A percentile compares a stretch with the other conserved stretches of the same genome.
Evolutionary conservation across 164 flowering plant genomes (phyloP).

Genomic region (Vitis riparia): DNA sequence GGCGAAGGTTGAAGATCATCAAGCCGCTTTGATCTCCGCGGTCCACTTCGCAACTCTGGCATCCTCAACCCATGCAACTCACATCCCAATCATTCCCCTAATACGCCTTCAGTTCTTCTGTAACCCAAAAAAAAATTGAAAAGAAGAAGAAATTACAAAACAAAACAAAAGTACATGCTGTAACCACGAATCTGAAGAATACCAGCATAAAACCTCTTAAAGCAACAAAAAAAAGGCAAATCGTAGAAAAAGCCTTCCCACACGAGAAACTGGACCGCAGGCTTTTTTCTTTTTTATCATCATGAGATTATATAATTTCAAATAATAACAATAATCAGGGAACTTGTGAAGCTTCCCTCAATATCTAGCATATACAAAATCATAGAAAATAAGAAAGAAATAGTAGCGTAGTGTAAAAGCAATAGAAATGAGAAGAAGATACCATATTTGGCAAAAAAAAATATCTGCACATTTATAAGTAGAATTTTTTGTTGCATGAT

Average conservation of each 20-base stretch:
- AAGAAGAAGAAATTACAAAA: not conserved
- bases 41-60: slow-evolving; percentile 96
- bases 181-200: not conserved
- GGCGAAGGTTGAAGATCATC: slow-evolving; percentile 74
- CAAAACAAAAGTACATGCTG: slow-evolving; percentile 4
- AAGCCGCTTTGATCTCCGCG: slow-evolving; percentile 84
- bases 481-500: too few relatives aligned
- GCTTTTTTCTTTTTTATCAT: not conserved
- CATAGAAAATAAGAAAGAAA: not conserved
- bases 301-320: not conserved
- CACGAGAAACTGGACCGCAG: not conserved
- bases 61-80: slow-evolving; percentile 92
- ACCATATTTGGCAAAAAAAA: slow-evolving; percentile 3
- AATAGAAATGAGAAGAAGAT: not conserved
- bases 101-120: slow-evolving; percentile 28
- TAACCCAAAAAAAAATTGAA: slow-evolving; percentile 2
- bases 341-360: not conserved
- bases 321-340: not conserved
- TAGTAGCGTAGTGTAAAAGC: slow-evolving; percentile 8
- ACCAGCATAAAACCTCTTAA: not conserved
- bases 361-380: not conserved
- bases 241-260: not conserved
- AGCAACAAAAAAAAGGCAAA: not conserved
- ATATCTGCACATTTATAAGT: not conserved
- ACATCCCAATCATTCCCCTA: slow-evolving; percentile 31